Conservation (phyloP, 2,329 filamentous ascomycete genomes). For the Pseudocercospora eumusae region DNA sequence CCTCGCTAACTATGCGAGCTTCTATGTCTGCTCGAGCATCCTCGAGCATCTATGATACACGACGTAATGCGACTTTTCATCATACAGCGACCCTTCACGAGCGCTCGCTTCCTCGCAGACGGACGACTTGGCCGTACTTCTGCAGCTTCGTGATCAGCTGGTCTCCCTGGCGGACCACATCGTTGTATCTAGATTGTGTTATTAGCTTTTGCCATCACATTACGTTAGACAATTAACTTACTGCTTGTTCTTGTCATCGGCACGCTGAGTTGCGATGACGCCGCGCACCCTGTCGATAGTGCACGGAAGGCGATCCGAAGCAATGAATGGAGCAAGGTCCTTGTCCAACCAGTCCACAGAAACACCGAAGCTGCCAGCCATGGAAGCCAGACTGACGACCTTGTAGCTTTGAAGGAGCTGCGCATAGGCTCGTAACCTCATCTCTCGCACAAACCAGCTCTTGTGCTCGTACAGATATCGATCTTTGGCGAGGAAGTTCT, state of each 20-base stretch:
- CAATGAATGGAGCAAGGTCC: slow-evolving; percentile 96
- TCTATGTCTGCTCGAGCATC: slow-evolving; percentile 13
- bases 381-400: slow-evolving; percentile 93
- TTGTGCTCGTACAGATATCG: slow-evolving; percentile 95
- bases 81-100: slow-evolving; percentile 53
- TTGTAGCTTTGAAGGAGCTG: slow-evolving; percentile 97
- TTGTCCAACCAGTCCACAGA: slow-evolving; percentile 94
- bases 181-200: slow-evolving; percentile 79
- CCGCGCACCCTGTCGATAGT: slow-evolving; percentile 97
- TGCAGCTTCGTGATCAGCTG: slow-evolving; percentile 98
- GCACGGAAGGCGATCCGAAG: slow-evolving; percentile 88
- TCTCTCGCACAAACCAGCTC: slow-evolving; percentile 96
- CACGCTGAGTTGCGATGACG: slow-evolving; percentile 95
- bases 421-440: slow-evolving; percentile 94
- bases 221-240: no score
- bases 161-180: slow-evolving; percentile 96
- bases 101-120: slow-evolving; percentile 90
- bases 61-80: slow-evolving; percentile 3
- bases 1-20: slow-evolving; percentile 17
- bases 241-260: slow-evolving; percentile 99
- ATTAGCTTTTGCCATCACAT: no score
- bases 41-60: slow-evolving; percentile 19
- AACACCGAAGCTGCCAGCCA: slow-evolving; percentile 96
- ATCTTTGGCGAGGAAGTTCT: slow-evolving; percentile 89
- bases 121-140: slow-evolving; percentile 96